Evolutionary conservation across 2,329 filamentous ascomycete genomes (phyloP).

Genomic region (Trichocomaceae sp.): DNA sequence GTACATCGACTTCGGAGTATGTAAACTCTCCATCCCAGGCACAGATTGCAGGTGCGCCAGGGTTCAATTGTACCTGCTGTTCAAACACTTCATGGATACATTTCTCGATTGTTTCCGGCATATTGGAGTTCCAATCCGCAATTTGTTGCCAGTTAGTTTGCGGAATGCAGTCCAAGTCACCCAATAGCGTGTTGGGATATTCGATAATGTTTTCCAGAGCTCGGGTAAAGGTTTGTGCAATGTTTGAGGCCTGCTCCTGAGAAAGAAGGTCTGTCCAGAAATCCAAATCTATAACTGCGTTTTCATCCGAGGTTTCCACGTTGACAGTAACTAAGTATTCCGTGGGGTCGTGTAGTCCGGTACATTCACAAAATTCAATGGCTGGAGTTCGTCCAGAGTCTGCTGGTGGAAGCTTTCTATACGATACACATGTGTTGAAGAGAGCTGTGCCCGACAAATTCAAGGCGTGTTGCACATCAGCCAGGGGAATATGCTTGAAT

Average conservation of each 20-base stretch:
- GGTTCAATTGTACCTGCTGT: conserved; percentile 11
- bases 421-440: conserved; percentile 46
- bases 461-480: conserved; percentile 43
- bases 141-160: conserved; percentile 7
- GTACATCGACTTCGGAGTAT: conserved; percentile 27
- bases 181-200: conserved; percentile 14
- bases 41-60: conserved; percentile 24
- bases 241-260: conserved; percentile 32
- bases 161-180: conserved; percentile 6
- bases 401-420: conserved; percentile 36
- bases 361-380: conserved; percentile 35
- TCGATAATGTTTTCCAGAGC: conserved; percentile 35
- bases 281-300: conserved; percentile 33
- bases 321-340: conserved; percentile 46
- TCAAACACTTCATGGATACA: conserved; percentile 15
- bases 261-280: conserved; percentile 39
- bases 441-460: conserved; percentile 33
- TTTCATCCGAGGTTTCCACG: conserved; percentile 41
- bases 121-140: conserved; percentile 9
- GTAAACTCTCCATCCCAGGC: conserved; percentile 30
- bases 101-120: conserved; percentile 10
- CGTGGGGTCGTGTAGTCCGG: conserved; percentile 42
- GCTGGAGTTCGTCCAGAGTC: conserved; percentile 18
- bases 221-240: conserved; percentile 33
- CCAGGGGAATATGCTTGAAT: conserved; percentile 39